Base-by-base conservation (phyloP, 2,329 filamentous ascomycete genomes). In the Sporothrix luriei region DNA sequence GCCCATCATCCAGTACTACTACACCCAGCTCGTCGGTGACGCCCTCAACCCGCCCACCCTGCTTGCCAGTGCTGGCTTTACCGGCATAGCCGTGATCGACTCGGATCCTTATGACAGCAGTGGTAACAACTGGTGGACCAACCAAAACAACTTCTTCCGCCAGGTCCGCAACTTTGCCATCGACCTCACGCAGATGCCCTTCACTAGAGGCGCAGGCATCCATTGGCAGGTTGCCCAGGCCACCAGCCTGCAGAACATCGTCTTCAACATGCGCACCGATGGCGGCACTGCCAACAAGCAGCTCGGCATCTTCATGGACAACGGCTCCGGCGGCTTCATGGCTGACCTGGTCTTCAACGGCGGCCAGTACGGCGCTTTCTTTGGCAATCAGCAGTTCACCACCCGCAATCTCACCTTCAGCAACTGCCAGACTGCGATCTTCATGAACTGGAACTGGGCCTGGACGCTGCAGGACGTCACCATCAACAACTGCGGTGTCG, bases 381-480 rank as follows among this genome's bases (percentile, higher is more conserved):
- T 94, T 33, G 93, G 93, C 65, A 93, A 89, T 80, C 93, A 97
- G 81, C 93, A 97, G 80, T 95, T 94, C 80, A 94, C 92, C 51
- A 90, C 89, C 38, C 90, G 92, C 74, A 95, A 96, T 80, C 77
- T 95, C 77, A 90, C 85, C 48, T 96, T 96, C 84, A 92, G 91
- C 78, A 85, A 87, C 78, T 94, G 91, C 82, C 85, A 92, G 76
- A 96, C 92, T 1, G 93, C 91, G 72, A 88, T 97, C 73, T 92
- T 87, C 81, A 91, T 95, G 88, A 93, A 93, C 83, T 97, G 93
- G 93, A 92, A 94, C 82, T 97, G 93, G 93, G 83, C 88, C 21
- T 96, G 91, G 90, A 88, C 90, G 57, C 87, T 95, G 80, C 92
- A 94, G 77, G 90, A 87, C 48, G 74, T 96, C 49, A 85, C 81